These are phyloP conservation scores for Botrytis deweyae DNA, from an alignment of 2,329 filamentous ascomycete species.

Conservation along the genomic window DNA sequence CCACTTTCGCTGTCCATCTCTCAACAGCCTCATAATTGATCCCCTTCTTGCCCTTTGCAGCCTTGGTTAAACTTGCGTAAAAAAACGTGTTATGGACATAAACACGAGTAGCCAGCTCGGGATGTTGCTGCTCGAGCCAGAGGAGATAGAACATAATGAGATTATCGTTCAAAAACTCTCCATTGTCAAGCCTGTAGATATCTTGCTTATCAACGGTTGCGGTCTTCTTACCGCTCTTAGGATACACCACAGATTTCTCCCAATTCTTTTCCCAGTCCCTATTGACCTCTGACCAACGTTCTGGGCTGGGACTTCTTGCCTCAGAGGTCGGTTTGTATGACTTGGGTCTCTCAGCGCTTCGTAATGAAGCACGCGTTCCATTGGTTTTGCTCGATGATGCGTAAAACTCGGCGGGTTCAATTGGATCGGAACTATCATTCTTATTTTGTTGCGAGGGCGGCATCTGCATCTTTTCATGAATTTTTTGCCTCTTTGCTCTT, in stretches of 20 bases:
- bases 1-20: slow-evolving; percentile 82
- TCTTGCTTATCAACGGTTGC: slow-evolving; percentile 70
- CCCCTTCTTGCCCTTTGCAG: slow-evolving; percentile 51
- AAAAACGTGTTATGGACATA: slow-evolving; percentile 95
- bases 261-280: slow-evolving; percentile 53
- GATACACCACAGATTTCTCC: slow-evolving; percentile 61
- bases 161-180: slow-evolving; percentile 88
- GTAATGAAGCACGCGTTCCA: slow-evolving; percentile 25
- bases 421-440: neutral
- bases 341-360: slow-evolving; percentile 9
- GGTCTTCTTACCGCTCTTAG: slow-evolving; percentile 55
- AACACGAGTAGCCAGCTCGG: slow-evolving; percentile 61
- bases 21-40: slow-evolving; percentile 86
- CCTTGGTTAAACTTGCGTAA: slow-evolving; percentile 71
- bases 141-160: slow-evolving; percentile 85
- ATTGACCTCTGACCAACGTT: slow-evolving; percentile 52
- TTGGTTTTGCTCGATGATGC: neutral
- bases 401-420: slow-evolving; percentile 13
- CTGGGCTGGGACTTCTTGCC: slow-evolving; percentile 28
- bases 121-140: slow-evolving; percentile 61
- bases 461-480: slow-evolving; percentile 6
- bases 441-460: neutral
- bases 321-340: slow-evolving; percentile 5
- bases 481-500: slow-evolving; percentile 8
- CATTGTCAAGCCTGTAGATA: slow-evolving; percentile 75